Evolutionary conservation across 2,329 filamentous ascomycete species (phyloP).

Genomic region (Fusarium pseudoanthophilum): DNA sequence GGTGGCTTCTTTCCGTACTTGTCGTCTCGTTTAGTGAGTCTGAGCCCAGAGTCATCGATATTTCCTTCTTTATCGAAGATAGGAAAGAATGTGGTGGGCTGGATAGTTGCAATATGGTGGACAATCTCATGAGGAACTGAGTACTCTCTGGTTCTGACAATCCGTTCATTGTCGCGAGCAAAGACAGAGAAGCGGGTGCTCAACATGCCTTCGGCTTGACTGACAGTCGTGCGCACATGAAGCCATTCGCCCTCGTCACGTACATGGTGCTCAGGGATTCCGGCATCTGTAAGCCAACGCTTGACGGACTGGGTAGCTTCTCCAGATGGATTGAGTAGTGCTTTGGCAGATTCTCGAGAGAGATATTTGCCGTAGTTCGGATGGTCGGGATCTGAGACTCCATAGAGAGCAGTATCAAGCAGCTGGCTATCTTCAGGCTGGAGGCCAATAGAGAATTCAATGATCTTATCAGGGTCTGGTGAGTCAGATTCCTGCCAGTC

Average conservation of each 20-base stretch:
- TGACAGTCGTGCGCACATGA: conserved; percentile 54
- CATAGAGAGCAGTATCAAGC: conserved; percentile 57
- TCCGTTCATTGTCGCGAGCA: conserved; percentile 52
- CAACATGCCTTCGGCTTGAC: conserved; percentile 57
- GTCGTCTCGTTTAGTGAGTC: background rate
- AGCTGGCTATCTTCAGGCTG: conserved; percentile 36
- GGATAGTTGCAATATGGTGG: conserved; percentile 56
- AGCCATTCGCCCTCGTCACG: conserved; percentile 53
- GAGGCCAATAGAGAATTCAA: conserved; percentile 48
- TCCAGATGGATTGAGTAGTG: conserved; percentile 57
- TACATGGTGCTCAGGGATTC: conserved; percentile 51
- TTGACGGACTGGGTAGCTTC: conserved; percentile 54
- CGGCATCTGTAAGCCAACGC: conserved; percentile 57
- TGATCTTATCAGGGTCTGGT: conserved; percentile 28
- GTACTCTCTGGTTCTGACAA: conserved; percentile 53
- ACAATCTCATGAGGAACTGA: conserved; percentile 50
- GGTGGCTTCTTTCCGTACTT: background rate
- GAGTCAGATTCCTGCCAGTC: conserved; percentile 40
- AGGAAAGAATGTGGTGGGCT: conserved; percentile 57
- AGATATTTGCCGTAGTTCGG: conserved; percentile 61
- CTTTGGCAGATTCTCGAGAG: conserved; percentile 59
- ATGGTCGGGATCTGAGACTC: conserved; percentile 61
- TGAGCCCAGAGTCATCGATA: background rate
- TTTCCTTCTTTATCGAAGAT: background rate
- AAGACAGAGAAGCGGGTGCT: conserved; percentile 57